These are phyloP conservation scores for Arctium lappa DNA, from an alignment of 129 eudicot species.

Conservation along the genomic window DNA sequence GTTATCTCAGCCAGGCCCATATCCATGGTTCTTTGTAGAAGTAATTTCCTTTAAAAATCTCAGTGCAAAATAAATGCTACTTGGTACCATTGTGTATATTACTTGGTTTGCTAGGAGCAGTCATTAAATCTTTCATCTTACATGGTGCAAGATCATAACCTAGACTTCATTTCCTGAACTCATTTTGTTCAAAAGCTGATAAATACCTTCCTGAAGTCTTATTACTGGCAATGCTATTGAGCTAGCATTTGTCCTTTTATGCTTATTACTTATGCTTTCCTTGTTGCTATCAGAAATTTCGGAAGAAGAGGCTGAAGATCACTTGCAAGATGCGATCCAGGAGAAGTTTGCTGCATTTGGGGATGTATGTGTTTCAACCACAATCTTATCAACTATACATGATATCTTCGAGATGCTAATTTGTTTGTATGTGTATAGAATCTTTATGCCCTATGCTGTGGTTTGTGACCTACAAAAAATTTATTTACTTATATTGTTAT, in stretches of 20 bases:
- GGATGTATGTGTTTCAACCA: slow-evolving; percentile 54
- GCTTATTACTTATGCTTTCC: slow-evolving; percentile 15
- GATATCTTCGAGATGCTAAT: background rate
- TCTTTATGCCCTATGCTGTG: background rate
- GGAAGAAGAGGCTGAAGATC: slow-evolving; percentile 96
- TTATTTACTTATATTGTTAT: background rate
- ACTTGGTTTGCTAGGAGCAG: background rate
- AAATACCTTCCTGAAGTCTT: background rate
- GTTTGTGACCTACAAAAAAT: background rate
- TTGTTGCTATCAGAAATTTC: slow-evolving; percentile 66
- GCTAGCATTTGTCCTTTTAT: slow-evolving; percentile 8
- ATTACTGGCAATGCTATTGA: slow-evolving; percentile 9
- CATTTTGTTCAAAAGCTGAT: background rate
- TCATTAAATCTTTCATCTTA: background rate
- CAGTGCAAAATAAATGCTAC: background rate
- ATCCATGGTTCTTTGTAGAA: background rate
- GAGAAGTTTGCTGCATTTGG: slow-evolving; percentile 93
- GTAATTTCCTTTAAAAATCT: background rate
- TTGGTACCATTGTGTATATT: background rate
- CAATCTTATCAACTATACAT: background rate
- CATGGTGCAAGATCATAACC: background rate
- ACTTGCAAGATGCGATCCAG: slow-evolving; percentile 92
- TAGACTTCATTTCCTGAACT: background rate
- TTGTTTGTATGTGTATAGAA: background rate
- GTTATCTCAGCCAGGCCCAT: background rate